phyloP scores from a whole-genome alignment of 768 basidiomycete genomes.

The Amanita jacksonii region DNA sequence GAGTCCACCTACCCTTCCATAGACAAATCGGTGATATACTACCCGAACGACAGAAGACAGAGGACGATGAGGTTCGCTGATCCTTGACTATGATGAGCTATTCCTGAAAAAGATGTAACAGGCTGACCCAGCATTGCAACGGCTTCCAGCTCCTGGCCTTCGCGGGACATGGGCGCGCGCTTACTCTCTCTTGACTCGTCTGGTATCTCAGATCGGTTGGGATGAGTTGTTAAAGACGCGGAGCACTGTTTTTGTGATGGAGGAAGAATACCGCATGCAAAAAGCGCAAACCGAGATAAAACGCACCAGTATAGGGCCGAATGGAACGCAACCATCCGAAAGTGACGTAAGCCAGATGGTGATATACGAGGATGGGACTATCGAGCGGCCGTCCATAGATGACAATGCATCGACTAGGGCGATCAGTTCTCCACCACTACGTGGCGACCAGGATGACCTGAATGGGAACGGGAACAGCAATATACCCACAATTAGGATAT shows the following conservation, averaged over 20 bases:
- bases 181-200: constrained; percentile 79
- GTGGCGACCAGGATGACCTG: constrained; percentile 19
- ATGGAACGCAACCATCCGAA: constrained; percentile 16
- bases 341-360: constrained; percentile 29
- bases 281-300: constrained; percentile 73
- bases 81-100: not conserved
- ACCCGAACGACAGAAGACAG: constrained; percentile 70
- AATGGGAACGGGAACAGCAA: constrained; percentile 17
- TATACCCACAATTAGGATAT: constrained; percentile 66
- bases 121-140: constrained; percentile 89
- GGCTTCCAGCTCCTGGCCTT: constrained; percentile 91
- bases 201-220: constrained; percentile 96
- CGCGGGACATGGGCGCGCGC: constrained; percentile 96
- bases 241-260: constrained; percentile 97
- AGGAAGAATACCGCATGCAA: constrained; percentile 97
- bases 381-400: constrained; percentile 26
- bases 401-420: constrained; percentile 67
- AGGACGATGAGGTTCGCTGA: constrained; percentile 68
- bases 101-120: constrained; percentile 18
- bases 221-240: constrained; percentile 95
- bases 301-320: constrained; percentile 17
- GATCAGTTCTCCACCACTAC: constrained; percentile 36
- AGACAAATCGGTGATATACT: constrained; percentile 84
- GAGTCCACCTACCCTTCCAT: constrained; percentile 80
- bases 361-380: constrained; percentile 58